Base-by-base conservation (phyloP, 306 rosid species). In the Arachis stenosperma region DNA sequence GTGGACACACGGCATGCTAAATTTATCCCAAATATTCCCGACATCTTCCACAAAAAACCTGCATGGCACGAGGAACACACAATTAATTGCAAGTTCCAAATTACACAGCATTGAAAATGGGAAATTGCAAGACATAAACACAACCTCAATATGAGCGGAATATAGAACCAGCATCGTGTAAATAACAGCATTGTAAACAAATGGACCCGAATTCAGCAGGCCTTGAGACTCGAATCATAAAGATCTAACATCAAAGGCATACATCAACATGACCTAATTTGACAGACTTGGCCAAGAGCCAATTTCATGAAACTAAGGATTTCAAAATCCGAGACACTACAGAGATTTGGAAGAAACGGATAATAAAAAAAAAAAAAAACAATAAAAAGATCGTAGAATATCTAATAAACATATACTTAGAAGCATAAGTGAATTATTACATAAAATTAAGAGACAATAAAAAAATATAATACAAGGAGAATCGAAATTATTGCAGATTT, bases 1-100 rank as follows among this genome's bases (percentile, higher is more conserved):
- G 77, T 73, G 76, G 47, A 73, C 69, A 67, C 60, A 33, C 52
- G n/a, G 2, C 29, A 42, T 6, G 46, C 46, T 33, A 63, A 48
- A 13, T 40, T 22, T 8, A 52, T 71, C 84, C 76, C 60, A 76
- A 55, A n/a, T 40, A 58, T 41, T 66, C 60, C 78, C 8, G 53
- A 54, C 76, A 71, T 62, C 51, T 67, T 71, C 61, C 70, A 39
- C 50, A 77, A 69, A 66, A 73, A 74, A 76, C 83, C 83, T 84
- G 83, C 83, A 77, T 7, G 6, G 4, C n/a, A 4, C 46, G 72
- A 69, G 43, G 43, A 73, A 60, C 61, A 80, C 9, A 43, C 6
- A 61, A 33, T 58, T 64, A 43, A 75, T 58, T 36, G 33, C 70
- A 53, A 52, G 13, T 33, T 54, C 39, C 40, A 40, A 71, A 65